Percentiles rank a stretch among this genome's conserved stretches.
These are phyloP conservation scores for Telopea speciosissima DNA, from an alignment of 177 flowering plant species.

Conservation along the genomic window DNA sequence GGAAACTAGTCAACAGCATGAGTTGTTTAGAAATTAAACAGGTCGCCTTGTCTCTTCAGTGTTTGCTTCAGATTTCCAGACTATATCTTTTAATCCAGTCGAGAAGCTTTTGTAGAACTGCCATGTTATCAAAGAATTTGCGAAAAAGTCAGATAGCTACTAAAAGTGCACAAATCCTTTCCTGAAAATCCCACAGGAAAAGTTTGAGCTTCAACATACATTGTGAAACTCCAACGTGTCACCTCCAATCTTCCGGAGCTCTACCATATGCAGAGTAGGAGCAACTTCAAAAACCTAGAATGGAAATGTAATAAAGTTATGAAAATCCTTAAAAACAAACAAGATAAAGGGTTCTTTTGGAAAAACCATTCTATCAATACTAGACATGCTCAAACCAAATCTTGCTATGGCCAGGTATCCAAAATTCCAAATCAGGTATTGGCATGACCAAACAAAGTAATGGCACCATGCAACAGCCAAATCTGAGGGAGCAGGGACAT, in stretches of 20 bases:
- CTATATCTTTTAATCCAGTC: conserved; percentile 63
- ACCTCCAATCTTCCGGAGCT: conserved; percentile 82
- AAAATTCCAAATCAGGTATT: no score
- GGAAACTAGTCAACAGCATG: no score
- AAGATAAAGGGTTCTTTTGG: no score
- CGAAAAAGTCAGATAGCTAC: neutral
- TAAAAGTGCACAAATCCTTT: no score
- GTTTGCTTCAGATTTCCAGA: conserved; percentile 64
- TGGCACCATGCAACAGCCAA: no score
- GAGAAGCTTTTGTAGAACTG: conserved; percentile 88
- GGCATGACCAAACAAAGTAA: no score
- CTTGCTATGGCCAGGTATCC: no score
- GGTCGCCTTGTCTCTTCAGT: conserved; percentile 31
- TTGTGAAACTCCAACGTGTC: conserved; percentile 94
- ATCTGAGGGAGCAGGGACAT: no score
- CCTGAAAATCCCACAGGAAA: neutral
- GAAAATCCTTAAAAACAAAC: neutral
- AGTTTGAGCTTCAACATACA: conserved; percentile 28
- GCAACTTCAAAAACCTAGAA: conserved; percentile 87
- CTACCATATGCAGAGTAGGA: conserved; percentile 86
- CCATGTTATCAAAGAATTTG: conserved; percentile 10
- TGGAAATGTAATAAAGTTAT: neutral
- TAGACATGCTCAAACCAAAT: no score
- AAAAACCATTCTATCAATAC: no score
- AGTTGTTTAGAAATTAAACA: no score